Base-by-base conservation (phyloP, 2,329 filamentous ascomycete species). In the Drechslerella dactyloides region DNA sequence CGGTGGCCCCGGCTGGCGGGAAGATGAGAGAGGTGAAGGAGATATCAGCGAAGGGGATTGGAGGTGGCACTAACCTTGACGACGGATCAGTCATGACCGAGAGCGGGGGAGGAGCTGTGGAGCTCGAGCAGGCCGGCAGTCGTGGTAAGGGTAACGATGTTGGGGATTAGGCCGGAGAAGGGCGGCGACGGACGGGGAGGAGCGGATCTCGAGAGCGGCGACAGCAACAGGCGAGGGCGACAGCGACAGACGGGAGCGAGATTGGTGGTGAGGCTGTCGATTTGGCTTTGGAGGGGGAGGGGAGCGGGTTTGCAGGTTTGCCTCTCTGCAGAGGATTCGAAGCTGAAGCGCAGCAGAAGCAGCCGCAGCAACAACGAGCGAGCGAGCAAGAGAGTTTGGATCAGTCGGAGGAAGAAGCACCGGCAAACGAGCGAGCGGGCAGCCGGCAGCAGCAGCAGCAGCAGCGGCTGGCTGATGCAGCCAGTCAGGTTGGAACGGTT, bases 51-150 rank as follows among this genome's bases (percentile, higher is more conserved):
- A 37, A 33, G 56, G 21, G 4, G 30, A 42, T 37, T n/a, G n/a
- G n/a, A n/a, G n/a, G n/a, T n/a, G n/a, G 37, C 40, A 58, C 68
- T 65, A n/a, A 72, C 68, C 68, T 72, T 54, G 68, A 65, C 37
- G 68, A 72, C 65, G 68, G 68, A 54, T 72, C 68, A 72, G 48
- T 72, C 68, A 72, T 72, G 68, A 65, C 68, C 68, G 55, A 60
- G 52, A 58, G 55, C 60, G 62, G 55, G 68, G 44, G 62, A 48
- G 64, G 68, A 72, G 68, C 68, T 65, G 19, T 27, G 11, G 21
- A 61, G 68, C 68, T 65, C 68, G 11, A 15, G 53, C 46, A 48
- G 40, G 37, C 33, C 44, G 42, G 55, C 19, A 24, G 27, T 53
- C 23, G 21, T 33, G 50, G 35, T 30, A 37, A n/a, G 21, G 37